Conservation (phyloP, 495 filamentous ascomycete genomes). For the Cairneyella variabilis region DNA sequence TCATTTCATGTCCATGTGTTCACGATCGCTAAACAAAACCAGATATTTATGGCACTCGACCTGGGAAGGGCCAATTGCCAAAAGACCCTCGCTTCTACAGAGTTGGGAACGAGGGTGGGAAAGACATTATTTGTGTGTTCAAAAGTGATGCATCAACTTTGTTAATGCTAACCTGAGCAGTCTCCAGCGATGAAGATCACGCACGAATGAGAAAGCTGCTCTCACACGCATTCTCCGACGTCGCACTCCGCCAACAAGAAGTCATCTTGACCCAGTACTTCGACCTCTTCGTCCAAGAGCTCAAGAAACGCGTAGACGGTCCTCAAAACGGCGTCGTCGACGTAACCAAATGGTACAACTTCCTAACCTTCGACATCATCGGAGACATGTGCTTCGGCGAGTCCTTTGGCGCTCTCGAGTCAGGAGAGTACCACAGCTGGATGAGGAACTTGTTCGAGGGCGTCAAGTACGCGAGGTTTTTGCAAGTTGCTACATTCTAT, state of each 20-base stretch:
- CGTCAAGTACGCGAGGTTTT: too few relatives aligned
- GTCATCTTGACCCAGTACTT: slow-evolving; percentile 37
- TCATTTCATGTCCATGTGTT: too few relatives aligned
- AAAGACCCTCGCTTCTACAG: neutral
- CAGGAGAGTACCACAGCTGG: slow-evolving; percentile 34
- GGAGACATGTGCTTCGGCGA: slow-evolving; percentile 49
- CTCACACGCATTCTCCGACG: slow-evolving; percentile 51
- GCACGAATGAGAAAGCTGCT: slow-evolving; percentile 40
- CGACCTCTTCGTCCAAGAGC: slow-evolving; percentile 40
- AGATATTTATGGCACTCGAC: neutral
- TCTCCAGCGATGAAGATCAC: slow-evolving; percentile 30
- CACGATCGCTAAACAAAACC: too few relatives aligned
- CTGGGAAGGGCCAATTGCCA: neutral
- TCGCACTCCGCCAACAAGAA: slow-evolving; percentile 41
- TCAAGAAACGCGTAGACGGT: slow-evolving; percentile 22
- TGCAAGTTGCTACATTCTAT: too few relatives aligned
- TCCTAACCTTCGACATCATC: slow-evolving; percentile 45
- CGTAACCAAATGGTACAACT: slow-evolving; percentile 41
- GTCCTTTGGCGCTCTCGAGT: slow-evolving; percentile 44
- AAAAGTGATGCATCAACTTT: too few relatives aligned
- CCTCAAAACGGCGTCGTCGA: slow-evolving; percentile 11
- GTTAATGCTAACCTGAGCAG: neutral
- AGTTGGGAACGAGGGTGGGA: neutral
- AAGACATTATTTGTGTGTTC: too few relatives aligned
- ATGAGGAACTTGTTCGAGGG: neutral